phyloP scores from a whole-genome alignment of 1,284 basidiomycete genomes.

The Apiotrichum sp. region DNA sequence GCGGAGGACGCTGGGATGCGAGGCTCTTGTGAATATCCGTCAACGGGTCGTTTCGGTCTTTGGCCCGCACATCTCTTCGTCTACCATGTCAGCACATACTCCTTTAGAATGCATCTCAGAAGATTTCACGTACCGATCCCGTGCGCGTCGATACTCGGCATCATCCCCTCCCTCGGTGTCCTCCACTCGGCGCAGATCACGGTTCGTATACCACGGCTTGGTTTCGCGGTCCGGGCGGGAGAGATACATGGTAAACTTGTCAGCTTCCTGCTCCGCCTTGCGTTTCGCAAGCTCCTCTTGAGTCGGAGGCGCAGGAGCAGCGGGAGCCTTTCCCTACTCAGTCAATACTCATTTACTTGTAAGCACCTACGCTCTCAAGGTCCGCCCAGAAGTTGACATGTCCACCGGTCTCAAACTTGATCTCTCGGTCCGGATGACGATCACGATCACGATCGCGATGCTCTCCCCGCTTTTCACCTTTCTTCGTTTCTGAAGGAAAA shows the following conservation, averaged over 20 bases:
- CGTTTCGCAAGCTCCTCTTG: conserved; percentile 28
- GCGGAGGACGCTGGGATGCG: not conserved
- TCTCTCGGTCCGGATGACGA: conserved; percentile 9
- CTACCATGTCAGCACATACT: conserved; percentile 18
- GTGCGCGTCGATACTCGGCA: conserved; percentile 34
- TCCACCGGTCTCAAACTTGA: conserved; percentile 21
- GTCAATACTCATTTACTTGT: not conserved
- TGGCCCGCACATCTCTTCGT: conserved; percentile 40
- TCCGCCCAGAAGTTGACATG: conserved; percentile 47
- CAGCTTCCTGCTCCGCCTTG: conserved; percentile 38
- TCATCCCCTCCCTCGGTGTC: conserved; percentile 41
- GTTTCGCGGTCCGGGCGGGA: conserved; percentile 45
- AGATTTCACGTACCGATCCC: conserved; percentile 28
- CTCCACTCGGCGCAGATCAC: conserved; percentile 38
- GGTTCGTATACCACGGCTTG: conserved; percentile 47
- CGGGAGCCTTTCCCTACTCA: not conserved
- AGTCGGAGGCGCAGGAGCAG: not conserved
- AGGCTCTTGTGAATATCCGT: conserved; percentile 29
- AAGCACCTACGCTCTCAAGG: conserved; percentile 31
- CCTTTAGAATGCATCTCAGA: too few relatives aligned
- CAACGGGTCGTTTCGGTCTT: conserved; percentile 39
- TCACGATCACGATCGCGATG: not conserved
- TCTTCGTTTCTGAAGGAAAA: conserved; percentile 33
- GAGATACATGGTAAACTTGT: conserved; percentile 47
- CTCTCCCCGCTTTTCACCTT: conserved; percentile 5